Base-by-base conservation (phyloP, 148 eudicot species). In the Rhododendron ovatum region DNA sequence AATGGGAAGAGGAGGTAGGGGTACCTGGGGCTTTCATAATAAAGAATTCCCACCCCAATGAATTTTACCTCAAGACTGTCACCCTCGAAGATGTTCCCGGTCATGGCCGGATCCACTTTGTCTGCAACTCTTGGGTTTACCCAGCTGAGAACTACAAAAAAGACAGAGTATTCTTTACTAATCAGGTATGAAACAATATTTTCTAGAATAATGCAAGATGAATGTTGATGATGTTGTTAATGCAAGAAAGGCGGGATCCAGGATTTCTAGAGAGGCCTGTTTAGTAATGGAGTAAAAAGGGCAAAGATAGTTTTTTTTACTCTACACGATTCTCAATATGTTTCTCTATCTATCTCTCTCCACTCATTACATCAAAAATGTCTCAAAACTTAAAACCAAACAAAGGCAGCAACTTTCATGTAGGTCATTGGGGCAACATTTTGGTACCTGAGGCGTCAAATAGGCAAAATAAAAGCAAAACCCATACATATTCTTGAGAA, bases 61-160 rank as follows among this genome's bases (percentile, higher is more conserved):
- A 93, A 63, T 94, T 94, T 78, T 93, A 88, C 85, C 95, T 95
- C 15, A 95, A 90, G 89, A 92, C 90, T 8, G 80, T 93, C 83
- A 91, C 94, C 51, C 91, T 95, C 77, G 86, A 92, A 47, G 91
- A 88, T 82, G 90, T 92, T 48, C 94, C 93, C 35, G 88, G 83
- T 41, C 90, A 90, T 88, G 94, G 92, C 28, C 76, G 11, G 20
- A 51, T 95, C 57, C 67, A 90, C 78, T 95, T 95, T 28, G 80
- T 91, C 45, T 95, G 98, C 86, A 91, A 95, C 88, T 95, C 98
- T 39, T 95, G 98, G 98, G 90, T 96, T 59, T 96, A 96, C 87
- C 98, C 94, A 2, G 74, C 91, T 84, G 69, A 89, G 8, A 50
- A 84, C 1, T 95, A 95, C 93, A 85, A 88, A 26, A 88, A 61